Evolutionary conservation across 208 protist genomes (phyloP).

Genomic region (Vickermania ingenoplastis): DNA sequence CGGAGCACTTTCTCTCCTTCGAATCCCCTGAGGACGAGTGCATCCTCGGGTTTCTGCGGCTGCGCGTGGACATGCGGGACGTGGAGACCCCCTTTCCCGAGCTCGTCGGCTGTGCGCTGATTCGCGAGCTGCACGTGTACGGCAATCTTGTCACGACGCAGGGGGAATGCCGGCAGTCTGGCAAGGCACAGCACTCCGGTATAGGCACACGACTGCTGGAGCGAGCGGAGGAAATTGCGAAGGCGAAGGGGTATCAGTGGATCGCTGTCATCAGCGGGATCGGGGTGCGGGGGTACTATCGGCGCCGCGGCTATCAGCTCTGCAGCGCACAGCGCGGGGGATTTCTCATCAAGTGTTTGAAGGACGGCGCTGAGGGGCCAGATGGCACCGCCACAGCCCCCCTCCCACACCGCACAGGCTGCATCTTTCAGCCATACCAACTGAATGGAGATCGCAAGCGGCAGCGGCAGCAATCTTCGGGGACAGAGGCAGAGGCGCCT

Average conservation of each 20-base stretch:
- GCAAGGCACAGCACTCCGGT: slow-evolving; percentile 93
- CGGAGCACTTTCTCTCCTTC: slow-evolving; percentile 72
- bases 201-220: slow-evolving; percentile 94
- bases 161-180: slow-evolving; percentile 5
- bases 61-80: slow-evolving; percentile 55
- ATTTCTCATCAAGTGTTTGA: slow-evolving; percentile 60
- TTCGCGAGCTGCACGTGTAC: slow-evolving; percentile 98
- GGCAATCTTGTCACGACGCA: slow-evolving; percentile 64
- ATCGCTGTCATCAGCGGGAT: slow-evolving; percentile 97
- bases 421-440: too few relatives aligned
- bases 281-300: slow-evolving; percentile 97
- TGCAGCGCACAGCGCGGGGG: slow-evolving; percentile 25
- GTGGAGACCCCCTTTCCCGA: slow-evolving; percentile 93
- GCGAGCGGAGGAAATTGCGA: slow-evolving; percentile 94
- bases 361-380: too few relatives aligned
- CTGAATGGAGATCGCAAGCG: too few relatives aligned
- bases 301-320: slow-evolving; percentile 89
- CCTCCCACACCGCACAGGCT: too few relatives aligned
- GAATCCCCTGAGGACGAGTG: slow-evolving; percentile 55
- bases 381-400: too few relatives aligned
- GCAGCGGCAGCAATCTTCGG: too few relatives aligned
- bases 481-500: too few relatives aligned
- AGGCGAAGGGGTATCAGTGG: slow-evolving; percentile 77
- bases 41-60: slow-evolving; percentile 75
- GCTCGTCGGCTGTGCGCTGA: slow-evolving; percentile 85